phyloP scores from a whole-genome alignment of 257 asterid species.

The Solanum lignicaule region DNA sequence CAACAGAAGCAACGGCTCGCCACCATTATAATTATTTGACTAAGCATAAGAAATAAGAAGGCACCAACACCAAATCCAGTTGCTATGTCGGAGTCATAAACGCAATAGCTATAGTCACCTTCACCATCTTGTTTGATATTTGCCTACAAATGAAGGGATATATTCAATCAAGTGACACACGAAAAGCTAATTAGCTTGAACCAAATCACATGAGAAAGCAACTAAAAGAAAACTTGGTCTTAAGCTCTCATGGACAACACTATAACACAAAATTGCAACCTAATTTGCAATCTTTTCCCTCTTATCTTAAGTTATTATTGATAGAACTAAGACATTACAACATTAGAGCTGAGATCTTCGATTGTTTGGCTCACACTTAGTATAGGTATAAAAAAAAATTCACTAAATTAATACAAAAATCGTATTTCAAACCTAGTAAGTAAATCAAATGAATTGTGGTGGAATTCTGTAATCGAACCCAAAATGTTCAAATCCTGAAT shows the following conservation, averaged over 20 bases:
- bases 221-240: not conserved
- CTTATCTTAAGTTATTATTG: not conserved
- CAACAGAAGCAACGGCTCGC: conserved; percentile 89
- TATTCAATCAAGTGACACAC: not conserved
- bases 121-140: conserved; percentile 23
- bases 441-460: not conserved
- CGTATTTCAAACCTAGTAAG: not conserved
- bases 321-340: not conserved
- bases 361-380: not conserved
- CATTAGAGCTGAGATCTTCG: not conserved
- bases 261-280: not conserved
- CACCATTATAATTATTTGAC: conserved; percentile 59
- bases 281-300: not conserved
- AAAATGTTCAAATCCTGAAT: not conserved
- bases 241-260: not conserved
- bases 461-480: not conserved
- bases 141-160: conserved; percentile 32
- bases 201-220: not conserved
- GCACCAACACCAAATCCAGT: conserved; percentile 91
- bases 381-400: no score
- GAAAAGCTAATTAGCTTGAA: not conserved
- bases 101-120: conserved; percentile 31
- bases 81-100: conserved; percentile 74
- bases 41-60: conserved; percentile 57
- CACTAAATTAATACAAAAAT: not conserved